Conservation (phyloP, 2,329 filamentous ascomycete species). For the Neophaeococcomyces aloes region DNA sequence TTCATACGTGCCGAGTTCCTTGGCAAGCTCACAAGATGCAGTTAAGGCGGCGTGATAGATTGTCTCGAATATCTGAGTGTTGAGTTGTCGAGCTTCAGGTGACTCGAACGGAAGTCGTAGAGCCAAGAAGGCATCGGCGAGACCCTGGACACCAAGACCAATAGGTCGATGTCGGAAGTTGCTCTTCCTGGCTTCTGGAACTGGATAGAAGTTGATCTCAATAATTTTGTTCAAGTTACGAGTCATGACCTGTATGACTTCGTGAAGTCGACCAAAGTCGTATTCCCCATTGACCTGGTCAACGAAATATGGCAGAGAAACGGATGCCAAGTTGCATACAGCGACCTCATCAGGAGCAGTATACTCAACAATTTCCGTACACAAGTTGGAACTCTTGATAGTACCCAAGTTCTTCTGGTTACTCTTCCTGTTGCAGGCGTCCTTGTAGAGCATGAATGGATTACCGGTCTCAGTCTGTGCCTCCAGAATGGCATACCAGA, state of each 20-base stretch:
- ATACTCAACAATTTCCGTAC: constrained; percentile 98
- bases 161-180: constrained; percentile 96
- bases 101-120: constrained; percentile 96
- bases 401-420: constrained; percentile 99
- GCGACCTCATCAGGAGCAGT: constrained; percentile 94
- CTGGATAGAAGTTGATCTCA: constrained; percentile 97
- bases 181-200: constrained; percentile 82
- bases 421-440: constrained; percentile 95
- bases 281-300: constrained; percentile 76
- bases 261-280: constrained; percentile 94
- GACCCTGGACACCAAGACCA: constrained; percentile 91
- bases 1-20: constrained; percentile 71
- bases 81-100: constrained; percentile 81
- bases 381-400: constrained; percentile 96
- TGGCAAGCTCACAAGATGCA: constrained; percentile 75
- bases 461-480: constrained; percentile 98
- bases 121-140: constrained; percentile 95
- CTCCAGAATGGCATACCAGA: constrained; percentile 98
- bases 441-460: constrained; percentile 99
- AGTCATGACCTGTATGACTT: constrained; percentile 83
- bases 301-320: constrained; percentile 83
- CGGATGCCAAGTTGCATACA: constrained; percentile 92
- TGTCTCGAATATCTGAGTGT: constrained; percentile 98
- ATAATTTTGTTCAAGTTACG: constrained; percentile 98
- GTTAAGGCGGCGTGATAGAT: constrained; percentile 95